These are phyloP conservation scores for Penicillium pancosmium DNA, from an alignment of 495 filamentous ascomycete species.

Conservation along the genomic window DNA sequence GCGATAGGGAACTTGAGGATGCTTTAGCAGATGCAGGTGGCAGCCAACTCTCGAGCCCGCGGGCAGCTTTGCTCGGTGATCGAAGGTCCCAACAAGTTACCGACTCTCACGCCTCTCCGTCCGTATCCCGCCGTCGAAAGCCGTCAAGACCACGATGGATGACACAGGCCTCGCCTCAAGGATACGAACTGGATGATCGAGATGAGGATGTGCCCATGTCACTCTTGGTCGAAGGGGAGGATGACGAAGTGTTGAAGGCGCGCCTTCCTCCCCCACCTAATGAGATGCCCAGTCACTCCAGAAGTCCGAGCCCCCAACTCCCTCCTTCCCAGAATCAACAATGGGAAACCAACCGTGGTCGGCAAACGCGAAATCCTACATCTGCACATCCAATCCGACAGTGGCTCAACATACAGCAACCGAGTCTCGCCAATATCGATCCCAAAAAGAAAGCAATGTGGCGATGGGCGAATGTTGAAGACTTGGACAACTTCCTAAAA, in stretches of 20 bases:
- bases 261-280: constrained; percentile 43
- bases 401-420: constrained; percentile 39
- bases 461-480: constrained; percentile 92
- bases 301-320: constrained; percentile 41
- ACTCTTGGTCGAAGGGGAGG: constrained; percentile 71
- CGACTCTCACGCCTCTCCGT: constrained; percentile 16
- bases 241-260: constrained; percentile 39
- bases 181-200: constrained; percentile 65
- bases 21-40: constrained; percentile 63
- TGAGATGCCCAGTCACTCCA: constrained; percentile 27
- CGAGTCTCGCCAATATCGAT: constrained; percentile 55
- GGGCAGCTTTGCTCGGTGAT: constrained; percentile 43
- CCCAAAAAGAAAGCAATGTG: constrained; percentile 88
- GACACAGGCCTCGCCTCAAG: constrained; percentile 27
- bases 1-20: constrained; percentile 71
- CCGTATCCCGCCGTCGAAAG: constrained; percentile 34
- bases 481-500: constrained; percentile 86
- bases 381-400: constrained; percentile 28
- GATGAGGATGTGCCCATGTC: constrained; percentile 94
- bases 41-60: constrained; percentile 62
- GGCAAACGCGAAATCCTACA: constrained; percentile 51
- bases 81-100: constrained; percentile 17
- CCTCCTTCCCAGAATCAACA: constrained; percentile 52
- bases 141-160: constrained; percentile 38
- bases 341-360: constrained; percentile 67